Evolutionary conservation across 331 rosid genomes (phyloP).

Genomic region (Quercus lobata): DNA sequence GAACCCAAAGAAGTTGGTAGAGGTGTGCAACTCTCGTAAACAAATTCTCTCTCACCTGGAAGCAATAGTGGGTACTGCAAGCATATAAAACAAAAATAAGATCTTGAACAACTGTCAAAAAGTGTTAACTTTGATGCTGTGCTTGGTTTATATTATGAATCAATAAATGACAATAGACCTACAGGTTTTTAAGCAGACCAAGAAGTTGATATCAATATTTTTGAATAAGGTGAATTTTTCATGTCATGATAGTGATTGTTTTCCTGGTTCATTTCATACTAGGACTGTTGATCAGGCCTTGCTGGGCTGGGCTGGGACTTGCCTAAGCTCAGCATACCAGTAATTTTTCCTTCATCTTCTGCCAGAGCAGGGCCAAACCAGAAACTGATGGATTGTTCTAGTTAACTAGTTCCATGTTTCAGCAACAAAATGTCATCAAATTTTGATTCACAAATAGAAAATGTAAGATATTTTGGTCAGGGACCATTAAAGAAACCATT

Average conservation of each 20-base stretch:
- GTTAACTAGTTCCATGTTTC: background rate
- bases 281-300: background rate
- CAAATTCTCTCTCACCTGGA: conserved; percentile 60
- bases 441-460: background rate
- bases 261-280: background rate
- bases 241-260: background rate
- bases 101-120: background rate
- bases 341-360: background rate
- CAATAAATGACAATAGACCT: background rate
- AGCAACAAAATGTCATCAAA: background rate
- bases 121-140: background rate
- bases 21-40: conserved; percentile 59
- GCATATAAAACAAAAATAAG: conserved; percentile 16
- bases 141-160: background rate
- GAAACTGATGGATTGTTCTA: background rate
- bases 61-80: conserved; percentile 69
- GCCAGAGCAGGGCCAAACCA: background rate
- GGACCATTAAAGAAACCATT: background rate
- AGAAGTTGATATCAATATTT: background rate
- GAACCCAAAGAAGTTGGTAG: conserved; percentile 57
- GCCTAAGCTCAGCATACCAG: background rate
- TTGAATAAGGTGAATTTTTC: background rate
- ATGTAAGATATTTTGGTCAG: background rate
- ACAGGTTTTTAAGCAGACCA: background rate
- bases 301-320: background rate